Evolutionary conservation across 331 rosid genomes (phyloP).

Genomic region (Acacia concinna): DNA sequence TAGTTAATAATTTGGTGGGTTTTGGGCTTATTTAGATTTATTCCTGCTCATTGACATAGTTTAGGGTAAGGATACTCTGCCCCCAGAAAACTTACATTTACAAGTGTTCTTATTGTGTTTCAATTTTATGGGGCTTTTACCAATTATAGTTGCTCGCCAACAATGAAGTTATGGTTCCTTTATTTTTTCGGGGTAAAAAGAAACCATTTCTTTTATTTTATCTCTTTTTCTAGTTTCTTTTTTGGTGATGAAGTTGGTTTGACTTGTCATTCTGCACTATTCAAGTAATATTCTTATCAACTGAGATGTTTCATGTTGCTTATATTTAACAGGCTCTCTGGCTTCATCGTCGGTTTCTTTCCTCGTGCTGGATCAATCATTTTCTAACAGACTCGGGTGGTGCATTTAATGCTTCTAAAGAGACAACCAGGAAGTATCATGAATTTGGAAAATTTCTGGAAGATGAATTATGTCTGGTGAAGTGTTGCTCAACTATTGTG

Average conservation of each 20-base stretch:
- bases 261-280: background rate
- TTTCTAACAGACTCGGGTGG: slow-evolving; percentile 27
- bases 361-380: slow-evolving; percentile 57
- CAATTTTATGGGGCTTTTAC: slow-evolving; percentile 9
- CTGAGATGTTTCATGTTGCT: slow-evolving; percentile 23
- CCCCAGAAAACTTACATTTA: background rate
- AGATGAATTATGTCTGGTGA: slow-evolving; percentile 55
- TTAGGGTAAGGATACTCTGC: background rate
- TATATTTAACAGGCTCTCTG: slow-evolving; percentile 64
- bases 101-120: slow-evolving; percentile 3
- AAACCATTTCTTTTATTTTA: no score
- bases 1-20: background rate
- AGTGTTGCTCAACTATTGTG: slow-evolving; percentile 49
- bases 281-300: slow-evolving; percentile 10
- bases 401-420: slow-evolving; percentile 35
- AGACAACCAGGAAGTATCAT: slow-evolving; percentile 26
- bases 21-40: background rate
- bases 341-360: slow-evolving; percentile 94
- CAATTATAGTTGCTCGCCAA: background rate
- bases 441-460: slow-evolving; percentile 48
- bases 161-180: slow-evolving; percentile 14
- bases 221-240: background rate
- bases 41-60: background rate
- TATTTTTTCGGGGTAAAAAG: no score
- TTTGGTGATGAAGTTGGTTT: background rate